These are phyloP conservation scores for Gyromitra esculenta DNA, from an alignment of 2,329 filamentous ascomycete genomes.

Conservation along the genomic window DNA sequence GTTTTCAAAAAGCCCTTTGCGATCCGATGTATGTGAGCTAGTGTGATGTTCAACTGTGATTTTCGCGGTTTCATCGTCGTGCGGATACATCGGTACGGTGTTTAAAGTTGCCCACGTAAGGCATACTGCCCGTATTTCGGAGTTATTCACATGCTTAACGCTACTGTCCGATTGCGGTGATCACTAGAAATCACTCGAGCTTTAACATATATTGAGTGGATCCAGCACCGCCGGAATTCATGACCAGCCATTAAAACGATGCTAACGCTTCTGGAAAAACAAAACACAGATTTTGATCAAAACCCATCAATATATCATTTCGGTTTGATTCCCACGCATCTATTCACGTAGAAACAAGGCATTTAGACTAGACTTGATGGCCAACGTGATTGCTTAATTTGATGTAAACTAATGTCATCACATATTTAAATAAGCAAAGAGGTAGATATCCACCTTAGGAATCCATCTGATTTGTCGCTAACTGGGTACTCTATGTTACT, in stretches of 20 bases:
- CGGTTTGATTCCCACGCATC: constrained; percentile 22
- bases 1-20: constrained; percentile 13
- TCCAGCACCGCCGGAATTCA: constrained; percentile 9
- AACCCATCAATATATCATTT: constrained; percentile 20
- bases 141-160: constrained; percentile 20
- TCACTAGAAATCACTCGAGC: constrained; percentile 44
- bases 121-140: not conserved
- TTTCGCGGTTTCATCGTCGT: constrained; percentile 3
- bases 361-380: not conserved
- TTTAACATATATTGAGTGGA: constrained; percentile 13
- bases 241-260: constrained; percentile 22
- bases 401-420: constrained; percentile 7
- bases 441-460: not conserved
- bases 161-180: constrained; percentile 16
- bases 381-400: constrained; percentile 11
- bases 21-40: constrained; percentile 20
- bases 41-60: constrained; percentile 14
- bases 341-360: constrained; percentile 5
- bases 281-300: constrained; percentile 24
- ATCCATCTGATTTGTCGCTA: constrained; percentile 18
- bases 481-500: constrained; percentile 2
- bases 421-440: not conserved
- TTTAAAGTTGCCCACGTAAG: constrained; percentile 4
- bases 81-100: not conserved
- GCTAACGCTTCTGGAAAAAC: not conserved